Evolutionary conservation across 2,329 filamentous ascomycete species (phyloP).

Genomic region (Colletotrichum spaethianum): DNA sequence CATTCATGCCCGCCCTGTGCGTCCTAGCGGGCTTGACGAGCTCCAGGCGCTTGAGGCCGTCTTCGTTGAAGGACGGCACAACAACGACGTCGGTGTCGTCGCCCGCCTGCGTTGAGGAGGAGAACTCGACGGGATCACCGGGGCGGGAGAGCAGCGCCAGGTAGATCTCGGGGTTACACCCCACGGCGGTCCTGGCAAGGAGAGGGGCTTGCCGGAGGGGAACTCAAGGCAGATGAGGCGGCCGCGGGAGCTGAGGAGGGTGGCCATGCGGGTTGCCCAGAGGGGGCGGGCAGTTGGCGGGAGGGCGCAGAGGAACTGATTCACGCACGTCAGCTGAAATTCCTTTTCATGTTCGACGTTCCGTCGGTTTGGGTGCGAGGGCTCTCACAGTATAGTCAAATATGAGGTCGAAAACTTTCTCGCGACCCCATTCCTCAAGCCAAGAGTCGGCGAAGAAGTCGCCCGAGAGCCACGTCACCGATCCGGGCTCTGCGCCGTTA

Average conservation of each 20-base stretch:
- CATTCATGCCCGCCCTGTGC: slow-evolving; percentile 61
- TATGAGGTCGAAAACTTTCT: slow-evolving; percentile 74
- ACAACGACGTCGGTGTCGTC: slow-evolving; percentile 53
- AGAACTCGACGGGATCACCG: slow-evolving; percentile 76
- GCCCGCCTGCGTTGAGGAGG: slow-evolving; percentile 18
- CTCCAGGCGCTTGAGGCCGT: slow-evolving; percentile 60
- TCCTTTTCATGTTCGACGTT: background rate
- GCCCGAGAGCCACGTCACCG: slow-evolving; percentile 68
- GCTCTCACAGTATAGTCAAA: slow-evolving; percentile 73
- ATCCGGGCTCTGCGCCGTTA: slow-evolving; percentile 60
- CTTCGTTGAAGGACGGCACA: slow-evolving; percentile 56
- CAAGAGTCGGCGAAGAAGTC: slow-evolving; percentile 79
- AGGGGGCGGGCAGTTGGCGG: slow-evolving; percentile 65
- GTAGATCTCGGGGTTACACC: slow-evolving; percentile 78
- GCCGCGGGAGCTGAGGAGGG: slow-evolving; percentile 64
- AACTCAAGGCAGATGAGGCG: slow-evolving; percentile 80
- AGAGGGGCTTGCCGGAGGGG: slow-evolving; percentile 78
- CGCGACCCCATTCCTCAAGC: slow-evolving; percentile 58
- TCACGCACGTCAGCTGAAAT: background rate
- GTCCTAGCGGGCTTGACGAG: slow-evolving; percentile 67
- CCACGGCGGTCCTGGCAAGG: slow-evolving; percentile 80
- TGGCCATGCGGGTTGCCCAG: slow-evolving; percentile 68
- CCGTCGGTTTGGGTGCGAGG: background rate
- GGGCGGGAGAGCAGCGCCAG: slow-evolving; percentile 79
- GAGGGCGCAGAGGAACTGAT: slow-evolving; percentile 74